Evolutionary conservation across 768 basidiomycete species (phyloP).

Genomic region (Mycena floridula): DNA sequence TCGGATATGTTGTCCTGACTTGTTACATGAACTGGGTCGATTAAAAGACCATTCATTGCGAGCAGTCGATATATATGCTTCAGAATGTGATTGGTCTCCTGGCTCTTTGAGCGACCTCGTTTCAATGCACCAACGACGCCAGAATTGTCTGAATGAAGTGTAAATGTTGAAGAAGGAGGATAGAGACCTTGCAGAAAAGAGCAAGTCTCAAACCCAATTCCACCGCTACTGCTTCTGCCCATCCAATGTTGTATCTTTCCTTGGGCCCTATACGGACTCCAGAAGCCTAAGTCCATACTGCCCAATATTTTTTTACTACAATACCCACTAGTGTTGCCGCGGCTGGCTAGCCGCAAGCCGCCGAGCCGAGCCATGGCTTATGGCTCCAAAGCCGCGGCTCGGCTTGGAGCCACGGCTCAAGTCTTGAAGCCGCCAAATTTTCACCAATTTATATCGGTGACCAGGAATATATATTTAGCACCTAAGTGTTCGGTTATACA

Average conservation of each 20-base stretch:
- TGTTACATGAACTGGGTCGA: slow-evolving; percentile 14
- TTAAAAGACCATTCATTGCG: slow-evolving; percentile 6
- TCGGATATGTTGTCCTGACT: slow-evolving; percentile 22
- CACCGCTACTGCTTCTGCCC: slow-evolving; percentile 33
- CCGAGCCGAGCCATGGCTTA: too few species aligned
- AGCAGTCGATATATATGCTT: slow-evolving; percentile 17
- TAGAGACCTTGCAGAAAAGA: not conserved
- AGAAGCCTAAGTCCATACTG: slow-evolving; percentile 20
- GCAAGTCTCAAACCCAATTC: slow-evolving; percentile 22
- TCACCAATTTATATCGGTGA: too few species aligned
- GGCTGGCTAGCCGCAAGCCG: too few species aligned
- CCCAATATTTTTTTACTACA: slow-evolving; percentile 20
- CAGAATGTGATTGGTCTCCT: slow-evolving; percentile 21
- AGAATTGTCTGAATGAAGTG: slow-evolving; percentile 27
- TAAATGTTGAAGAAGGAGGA: slow-evolving; percentile 3
- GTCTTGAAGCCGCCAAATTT: too few species aligned
- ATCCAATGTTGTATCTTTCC: slow-evolving; percentile 24
- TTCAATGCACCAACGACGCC: slow-evolving; percentile 23
- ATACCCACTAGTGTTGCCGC: too few species aligned
- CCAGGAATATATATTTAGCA: too few species aligned
- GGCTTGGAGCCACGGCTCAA: too few species aligned
- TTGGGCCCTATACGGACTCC: slow-evolving; percentile 21
- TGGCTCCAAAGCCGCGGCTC: too few species aligned
- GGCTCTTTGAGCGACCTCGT: slow-evolving; percentile 21
- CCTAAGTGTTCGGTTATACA: too few species aligned